Evolutionary conservation across 2,329 filamentous ascomycete genomes (phyloP), one percentile per base, ranked within the genome.

Genomic region (Ophiostoma montium): DNA sequence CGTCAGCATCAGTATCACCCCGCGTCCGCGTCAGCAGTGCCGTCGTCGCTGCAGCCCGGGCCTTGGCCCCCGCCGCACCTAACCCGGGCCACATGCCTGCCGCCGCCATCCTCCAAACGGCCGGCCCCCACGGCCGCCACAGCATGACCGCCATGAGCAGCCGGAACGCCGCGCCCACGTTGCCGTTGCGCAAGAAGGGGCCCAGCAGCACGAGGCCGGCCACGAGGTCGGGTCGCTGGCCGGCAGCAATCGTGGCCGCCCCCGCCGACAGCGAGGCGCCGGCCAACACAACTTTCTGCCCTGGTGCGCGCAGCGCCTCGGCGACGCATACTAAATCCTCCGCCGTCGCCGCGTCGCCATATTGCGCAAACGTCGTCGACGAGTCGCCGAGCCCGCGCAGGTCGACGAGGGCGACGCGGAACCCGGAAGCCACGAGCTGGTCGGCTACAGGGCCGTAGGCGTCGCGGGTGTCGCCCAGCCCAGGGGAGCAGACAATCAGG

Each of bases 361-460:
- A 55, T 32, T 18, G 23, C 3, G 9, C 9, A 18, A 56, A 56
- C 2, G 7, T 41, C 2, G 46, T 32, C 3, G 45, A 44, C 19
- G 53, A 50, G 38, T 55, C 56, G 48, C 52, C 52, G 44, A 54
- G 53, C 43, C 56, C 56, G 43, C 56, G 55, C 31, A 54, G 51
- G 45, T 57, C 56, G 12, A 52, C 16, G 18, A 53, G 35, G 10
- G 53, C 55, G 8, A 56, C 53, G 15, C 55, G 55, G 53, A 44
- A 57, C 33, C 56, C 56, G 11, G 53, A 47, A 12, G 53, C 51
- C 5, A 53, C 55, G 18, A 57, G 52, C 44, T 52, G 50, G 13
- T 48, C 36, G 11, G 56, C 54, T 13, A 57, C 46, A 9, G 52
- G 50, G 19, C 27, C 46, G 47, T 52, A 57, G 13, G 55, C 47